Base-by-base conservation (phyloP, 78 protist genomes). In the Dictyostelium capitatum region DNA sequence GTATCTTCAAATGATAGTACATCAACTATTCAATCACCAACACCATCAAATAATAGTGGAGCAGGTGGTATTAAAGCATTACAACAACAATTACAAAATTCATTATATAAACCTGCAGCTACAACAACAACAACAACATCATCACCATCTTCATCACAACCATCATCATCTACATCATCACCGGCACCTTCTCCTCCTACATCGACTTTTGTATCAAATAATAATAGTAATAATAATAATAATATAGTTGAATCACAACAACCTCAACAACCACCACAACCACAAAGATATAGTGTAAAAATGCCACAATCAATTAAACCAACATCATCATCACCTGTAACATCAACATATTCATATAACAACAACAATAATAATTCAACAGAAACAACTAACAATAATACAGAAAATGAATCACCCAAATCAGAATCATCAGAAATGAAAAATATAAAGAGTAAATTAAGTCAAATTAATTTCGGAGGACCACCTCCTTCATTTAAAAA, bases 401-500 rank as follows among this genome's bases (percentile, higher is more conserved):
- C 79, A 51, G 9, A 19, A 59, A 59, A 17, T 19, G 30, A 59
- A 11, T 19, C 30, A 17, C 30, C 30, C 6, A 59, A 59, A 59
- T 19, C 43, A 19, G 79, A 73, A 73, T 17, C 20, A 11, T 12
- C 43, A 10, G 46, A 25, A 20, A 73, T 37, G 79, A 73, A 46
- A 46, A 46, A 73, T 73, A 73, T 47, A 37, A 73, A 73, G 50
- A 73, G 46, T 17, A 73, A 73, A 73, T 50, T 67, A 4, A 67
- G 75, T 32, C 75, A 67, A 67, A 67, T 67, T 32, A 67, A 67
- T 67, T 67, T 67, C 30, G 75, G 75, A 4, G 56, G 54, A 46
- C 79, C 79, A 46, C 79, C 79, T 7, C 79, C 79, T 43, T 73
- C 79, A 43, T 73, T 73, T 46, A 47, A 73, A 73, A 46, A 37